Base-by-base conservation (phyloP, 1,139 yeast genomes). In the Torulaspora pretoriensis region DNA sequence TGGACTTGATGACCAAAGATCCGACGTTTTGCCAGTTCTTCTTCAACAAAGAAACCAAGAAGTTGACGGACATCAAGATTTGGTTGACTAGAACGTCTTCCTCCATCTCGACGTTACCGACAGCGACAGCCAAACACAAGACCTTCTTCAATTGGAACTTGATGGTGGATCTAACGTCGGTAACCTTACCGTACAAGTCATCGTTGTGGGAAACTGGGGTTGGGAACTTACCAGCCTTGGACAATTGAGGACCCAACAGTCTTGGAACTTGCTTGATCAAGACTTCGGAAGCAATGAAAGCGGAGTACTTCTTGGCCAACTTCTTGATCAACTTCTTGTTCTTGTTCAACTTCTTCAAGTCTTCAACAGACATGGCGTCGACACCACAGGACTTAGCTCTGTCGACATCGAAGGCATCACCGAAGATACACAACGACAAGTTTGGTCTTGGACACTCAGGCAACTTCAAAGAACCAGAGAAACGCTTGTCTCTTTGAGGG, bases 1-100 rank as follows among this genome's bases (percentile, higher is more conserved):
- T 81, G 59, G 97, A 88, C 83, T 94, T 94, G 80, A 94, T 85
- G 73, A 90, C 97, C 77, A 94, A 80, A 70, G 98, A 92, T 69
- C 98, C 97, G 72, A 94, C 97, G 78, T 94, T 94, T 83, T 94
- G 98, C 98, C 98, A 92, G 96, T 92, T 90, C 94, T 94, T 94
- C 96, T 94, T 94, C 76, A 94, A 84, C 76, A 94, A 80, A 66
- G 99, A 94, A 65, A 94, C 98, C 76, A 94, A 87, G 83, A 94
- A 94, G 96, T 94, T 94, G 68, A 95, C 82, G 67, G 98, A 82
- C 92, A 94, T 83, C 89, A 94, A 82, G 80, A 94, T 88, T 78
- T 94, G 98, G 83, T 92, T 86, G 68, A 87, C 96, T 72, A 94
- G 80, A 68, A 81, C 80, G 67, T 89, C 97, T 79, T 89, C 95